Evolutionary conservation across 202 grass and related monocot species (phyloP).

Genomic region (Setaria viridis): DNA sequence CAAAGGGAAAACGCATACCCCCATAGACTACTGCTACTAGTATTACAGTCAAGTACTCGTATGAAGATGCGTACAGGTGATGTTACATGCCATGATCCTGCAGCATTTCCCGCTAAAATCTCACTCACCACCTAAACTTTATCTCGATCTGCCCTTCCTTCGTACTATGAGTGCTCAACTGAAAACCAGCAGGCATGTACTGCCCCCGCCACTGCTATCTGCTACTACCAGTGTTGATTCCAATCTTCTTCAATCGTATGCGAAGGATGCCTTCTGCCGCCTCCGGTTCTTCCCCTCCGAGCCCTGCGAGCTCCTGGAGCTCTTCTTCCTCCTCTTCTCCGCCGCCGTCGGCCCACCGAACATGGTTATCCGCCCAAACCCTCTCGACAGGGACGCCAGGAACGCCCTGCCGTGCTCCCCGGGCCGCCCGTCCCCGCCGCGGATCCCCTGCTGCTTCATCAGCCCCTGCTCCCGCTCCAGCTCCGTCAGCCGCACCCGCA

Average conservation of each 20-base stretch:
- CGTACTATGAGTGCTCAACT: too few relatives aligned
- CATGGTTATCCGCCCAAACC: slow-evolving; percentile 68
- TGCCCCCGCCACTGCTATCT: background rate
- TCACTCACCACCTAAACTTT: background rate
- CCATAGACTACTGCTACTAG: background rate
- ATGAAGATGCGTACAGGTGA: background rate
- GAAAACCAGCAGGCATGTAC: too few relatives aligned
- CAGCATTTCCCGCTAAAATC: background rate
- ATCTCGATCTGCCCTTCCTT: too few relatives aligned
- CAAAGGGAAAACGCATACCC: too few relatives aligned
- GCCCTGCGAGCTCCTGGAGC: slow-evolving; percentile 15
- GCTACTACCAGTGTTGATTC: background rate
- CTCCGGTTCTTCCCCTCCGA: slow-evolving; percentile 50
- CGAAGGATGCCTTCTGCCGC: slow-evolving; percentile 50
- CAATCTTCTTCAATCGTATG: slow-evolving; percentile 4
- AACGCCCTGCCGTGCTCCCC: slow-evolving; percentile 68
- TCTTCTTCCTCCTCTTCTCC: slow-evolving; percentile 45
- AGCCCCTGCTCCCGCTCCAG: slow-evolving; percentile 86
- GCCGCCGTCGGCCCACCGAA: slow-evolving; percentile 51
- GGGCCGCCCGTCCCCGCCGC: background rate
- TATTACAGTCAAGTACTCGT: background rate
- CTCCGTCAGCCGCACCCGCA: slow-evolving; percentile 89
- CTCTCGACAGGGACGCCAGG: slow-evolving; percentile 71
- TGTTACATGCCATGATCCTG: background rate
- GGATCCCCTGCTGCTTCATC: slow-evolving; percentile 84